Evolutionary conservation across 1,284 basidiomycete species (phyloP).

Genomic region (Microbotryomycetes sp.): DNA sequence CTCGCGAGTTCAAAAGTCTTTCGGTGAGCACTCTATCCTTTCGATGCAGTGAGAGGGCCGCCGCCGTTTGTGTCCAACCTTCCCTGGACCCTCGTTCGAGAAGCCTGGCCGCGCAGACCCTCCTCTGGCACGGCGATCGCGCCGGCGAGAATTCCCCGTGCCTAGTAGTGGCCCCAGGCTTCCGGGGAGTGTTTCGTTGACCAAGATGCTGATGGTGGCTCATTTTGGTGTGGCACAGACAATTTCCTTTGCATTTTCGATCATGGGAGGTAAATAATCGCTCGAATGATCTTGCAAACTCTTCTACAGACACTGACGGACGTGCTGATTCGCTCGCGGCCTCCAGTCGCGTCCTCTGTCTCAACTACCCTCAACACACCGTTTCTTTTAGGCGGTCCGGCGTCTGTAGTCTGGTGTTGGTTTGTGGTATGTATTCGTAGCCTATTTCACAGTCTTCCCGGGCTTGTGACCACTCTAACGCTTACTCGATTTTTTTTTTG

Average conservation of each 20-base stretch:
- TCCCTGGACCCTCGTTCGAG: not conserved
- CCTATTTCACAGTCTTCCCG: conserved; percentile 51
- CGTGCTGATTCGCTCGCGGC: not conserved
- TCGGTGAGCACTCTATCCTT: conserved; percentile 58
- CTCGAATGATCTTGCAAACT: not conserved
- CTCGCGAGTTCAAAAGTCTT: conserved; percentile 70
- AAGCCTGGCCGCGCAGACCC: not conserved
- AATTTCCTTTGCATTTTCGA: conserved; percentile 71
- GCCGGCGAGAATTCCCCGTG: no score
- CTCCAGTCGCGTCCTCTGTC: conserved; percentile 61
- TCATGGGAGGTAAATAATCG: conserved; percentile 55
- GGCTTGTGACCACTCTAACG: not conserved
- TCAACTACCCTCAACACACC: conserved; percentile 77
- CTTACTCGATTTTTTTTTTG: not conserved
- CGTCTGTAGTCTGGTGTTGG: conserved; percentile 77
- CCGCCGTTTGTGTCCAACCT: not conserved
- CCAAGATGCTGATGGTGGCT: no score
- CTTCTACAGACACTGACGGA: not conserved
- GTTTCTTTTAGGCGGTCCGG: conserved; percentile 63
- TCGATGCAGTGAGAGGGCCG: not conserved
- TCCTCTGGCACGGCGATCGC: not conserved
- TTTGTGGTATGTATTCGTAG: conserved; percentile 24
- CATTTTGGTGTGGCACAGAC: conserved; percentile 43
- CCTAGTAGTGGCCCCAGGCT: no score
- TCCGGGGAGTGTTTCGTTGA: no score